Base-by-base conservation (phyloP, 805 yeast species). In the Candida insectalens region DNA sequence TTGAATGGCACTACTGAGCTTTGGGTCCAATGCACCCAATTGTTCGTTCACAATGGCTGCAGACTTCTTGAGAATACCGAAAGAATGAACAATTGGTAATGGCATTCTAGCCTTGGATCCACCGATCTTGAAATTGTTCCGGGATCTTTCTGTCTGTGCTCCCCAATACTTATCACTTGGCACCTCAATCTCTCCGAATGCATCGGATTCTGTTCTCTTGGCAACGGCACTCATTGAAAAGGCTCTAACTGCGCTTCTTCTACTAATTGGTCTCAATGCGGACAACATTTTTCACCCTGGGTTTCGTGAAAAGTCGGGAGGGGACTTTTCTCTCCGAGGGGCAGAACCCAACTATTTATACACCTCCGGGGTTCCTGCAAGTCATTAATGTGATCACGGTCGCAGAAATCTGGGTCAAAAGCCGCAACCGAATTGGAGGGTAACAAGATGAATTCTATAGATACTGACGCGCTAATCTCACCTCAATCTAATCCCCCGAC, bases 141-240 rank as follows among this genome's bases (percentile, higher is more conserved):
- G 71, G 15, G 97, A 88, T 63, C 97, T 77, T 53, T 83, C 88
- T 41, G 98, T 92, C 65, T 92, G 98, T 29, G 97, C 97, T 40
- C 98, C 98, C 89, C 96, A 89, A 71, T 89, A 89, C 59, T 74
- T 77, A 50, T 83, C 71, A 43, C 74, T 65, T 33, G 49, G 49
- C 33, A 89, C 98, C 57, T 87, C 85, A 53, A 92, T 82, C 56
- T 84, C 95, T 48, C 98, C 98, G 53, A 89, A 92, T 34, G 97
- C 97, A 63, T 89, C 98, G 38, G 85, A 71, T 60, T 89, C 98
- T 37, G 71, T 74, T 66, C 98, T 75, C 51, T 49, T 49, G 31
- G 45, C 49, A 25, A 35, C 43, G 30, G 46, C 34, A 13, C 59
- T 43, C 19, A 55, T 37, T 5, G 60, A 51, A 38, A 55, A 55